Base-by-base conservation (phyloP, 2,329 filamentous ascomycete species). In the Claviceps spartinae region DNA sequence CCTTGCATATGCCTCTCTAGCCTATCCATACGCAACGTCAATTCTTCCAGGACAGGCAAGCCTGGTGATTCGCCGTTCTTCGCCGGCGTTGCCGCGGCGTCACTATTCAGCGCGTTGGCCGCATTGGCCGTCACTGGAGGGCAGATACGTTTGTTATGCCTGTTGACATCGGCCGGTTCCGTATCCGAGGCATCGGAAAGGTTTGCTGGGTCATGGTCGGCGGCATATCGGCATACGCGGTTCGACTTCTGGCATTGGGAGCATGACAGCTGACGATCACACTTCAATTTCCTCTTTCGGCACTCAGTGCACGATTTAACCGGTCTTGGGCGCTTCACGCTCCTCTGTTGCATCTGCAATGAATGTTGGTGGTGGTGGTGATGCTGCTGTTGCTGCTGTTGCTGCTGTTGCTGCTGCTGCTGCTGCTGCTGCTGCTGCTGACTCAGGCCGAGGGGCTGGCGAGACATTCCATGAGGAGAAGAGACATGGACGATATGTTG, bases 231-330 rank as follows among this genome's bases (percentile, higher is more conserved):
- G 65, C 77, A 80, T 41, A 63, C 59, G 38, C 76, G 74, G 56
- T 70, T 72, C n/a, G 75, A 76, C 61, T 77, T 78, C 49, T 76
- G 74, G 60, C 78, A 81, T 60, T 80, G 77, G 5, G 74, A 75
- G 58, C 78, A 81, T 4, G 76, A 76, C 44, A 70, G 67, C n/a
- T 72, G 67, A 45, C 78, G 71, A 61, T 81, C 76, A 62, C 78
- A 81, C 54, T 72, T 70, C 5, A 79, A 64, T 61, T 78, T 81
- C 58, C 78, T 71, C 61, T 78, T 78, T 51, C 78, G 70, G 58
- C 78, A 79, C 57, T 77, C 74, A 53, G 73, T 73, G 60, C 76
- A 79, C 3, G 74, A 77, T 60, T 78, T 78, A 55, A 78, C 76
- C 3, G 76, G 76, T 7, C 76, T 65, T 2, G 75, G 74, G 36